Percentiles rank a stretch among this genome's conserved stretches.
phyloP scores from a whole-genome alignment of 2,329 filamentous ascomycete genomes.

The Diaporthe aspalathi region DNA sequence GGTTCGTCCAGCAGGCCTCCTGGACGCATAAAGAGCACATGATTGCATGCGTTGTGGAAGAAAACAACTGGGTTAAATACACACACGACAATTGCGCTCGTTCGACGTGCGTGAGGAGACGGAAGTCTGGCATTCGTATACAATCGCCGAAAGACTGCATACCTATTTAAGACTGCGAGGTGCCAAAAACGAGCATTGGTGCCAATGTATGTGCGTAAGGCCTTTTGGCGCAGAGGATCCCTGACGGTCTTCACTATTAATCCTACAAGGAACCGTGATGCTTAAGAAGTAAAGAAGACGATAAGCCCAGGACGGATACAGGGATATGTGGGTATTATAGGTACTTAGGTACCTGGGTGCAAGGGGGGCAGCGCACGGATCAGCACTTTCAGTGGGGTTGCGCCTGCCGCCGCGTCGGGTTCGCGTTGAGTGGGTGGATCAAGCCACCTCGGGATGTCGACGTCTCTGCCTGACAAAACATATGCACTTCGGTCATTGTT shows the following conservation, averaged over 20 bases:
- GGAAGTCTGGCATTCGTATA: too few species aligned
- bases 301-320: too few species aligned
- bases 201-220: too few species aligned
- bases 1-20: not conserved
- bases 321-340: not conserved
- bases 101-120: too few species aligned
- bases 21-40: not conserved
- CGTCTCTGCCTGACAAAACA: slow-evolving; percentile 29
- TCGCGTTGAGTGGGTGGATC: slow-evolving; percentile 29
- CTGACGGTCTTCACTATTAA: too few species aligned
- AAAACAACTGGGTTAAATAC: not conserved
- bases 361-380: not conserved
- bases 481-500: not conserved
- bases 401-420: slow-evolving; percentile 27
- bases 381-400: not conserved
- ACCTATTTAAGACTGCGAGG: too few species aligned
- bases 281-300: too few species aligned
- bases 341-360: not conserved
- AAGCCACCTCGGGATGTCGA: slow-evolving; percentile 14
- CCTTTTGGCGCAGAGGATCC: too few species aligned
- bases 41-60: not conserved
- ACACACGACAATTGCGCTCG: not conserved
- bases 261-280: too few species aligned
- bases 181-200: too few species aligned
- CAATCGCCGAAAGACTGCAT: too few species aligned